Base-by-base conservation (phyloP, 2,329 filamentous ascomycete species). In the Chaetothyriales sp. region DNA sequence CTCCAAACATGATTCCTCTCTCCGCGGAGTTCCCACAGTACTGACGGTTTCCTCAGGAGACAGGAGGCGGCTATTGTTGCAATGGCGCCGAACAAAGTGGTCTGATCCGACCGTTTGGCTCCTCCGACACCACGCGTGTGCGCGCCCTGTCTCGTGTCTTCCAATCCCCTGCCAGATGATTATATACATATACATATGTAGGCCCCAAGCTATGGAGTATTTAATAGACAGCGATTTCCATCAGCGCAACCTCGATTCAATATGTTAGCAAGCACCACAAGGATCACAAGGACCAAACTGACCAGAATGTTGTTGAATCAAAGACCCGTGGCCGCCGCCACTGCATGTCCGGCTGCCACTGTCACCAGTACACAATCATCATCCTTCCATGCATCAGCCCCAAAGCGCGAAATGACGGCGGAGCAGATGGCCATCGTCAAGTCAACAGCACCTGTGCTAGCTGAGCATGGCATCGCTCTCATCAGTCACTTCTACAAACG, bases 401-500 rank as follows among this genome's bases (percentile, higher is more conserved):
- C 51, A 48, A 50, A 44, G 4, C 43, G 12, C 12, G 22, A 32
- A 43, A 69, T 86, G 52, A 80, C 81, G 9, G 68, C 74, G 22
- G 69, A 74, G 47, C 81, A 88, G 68, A 72, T 76, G 51, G 68
- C 74, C 48, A 74, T 83, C 61, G 79, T 88, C 66, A 81, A 80
- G 65, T 73, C 79, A 48, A 87, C 84, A 5, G 77, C 85, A 53
- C 84, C 84, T 1, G 74, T 81, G 32, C 73, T 88, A 2, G 74
- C 74, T 19, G 72, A 81, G 54, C 78, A 86, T 62, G 84, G 84
- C 62, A 73, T 76, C 55, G 71, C 73, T 55, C 84, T 88, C 64
- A 81, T 83, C 5, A 73, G 73, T n/a, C 73, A 76, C 57, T 87
- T 89, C 70, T 88, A 89, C 71, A 71, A 72, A 54, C 80, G 78